Base-by-base conservation (phyloP, 192 early-diverging fungal species). In the Coemansia sp. region DNA sequence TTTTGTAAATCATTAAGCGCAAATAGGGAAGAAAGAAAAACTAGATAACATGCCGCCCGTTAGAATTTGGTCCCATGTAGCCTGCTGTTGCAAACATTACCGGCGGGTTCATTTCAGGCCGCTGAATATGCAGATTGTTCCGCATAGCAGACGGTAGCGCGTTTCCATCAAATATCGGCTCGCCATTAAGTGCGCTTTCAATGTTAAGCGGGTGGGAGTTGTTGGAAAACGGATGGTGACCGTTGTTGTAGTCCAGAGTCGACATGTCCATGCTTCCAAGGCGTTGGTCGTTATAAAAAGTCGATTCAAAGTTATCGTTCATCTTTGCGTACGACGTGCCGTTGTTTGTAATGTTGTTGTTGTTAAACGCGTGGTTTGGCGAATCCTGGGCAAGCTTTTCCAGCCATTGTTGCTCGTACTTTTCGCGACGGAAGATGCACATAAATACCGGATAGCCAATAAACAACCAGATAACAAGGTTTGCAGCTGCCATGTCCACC, bases 401-500 rank as follows among this genome's bases (percentile, higher is more conserved):
- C n/a, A 77, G 74, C 74, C 74, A 77, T 14, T 26, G 35, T 2
- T 61, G 45, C 57, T 77, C 74, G 57, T 71, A 77, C 17, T 67
- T 29, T 45, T 61, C 49, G 23, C 65, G 60, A 12, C 61, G 17
- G 61, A 71, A 77, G 26, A 77, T 54, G 56, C 68, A 67, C 56
- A 62, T 66, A 29, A 67, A 57, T 4, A 77, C 61, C 12, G 74
- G 68, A 27, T 77, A 64, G 2, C 53, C 68, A 19, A 77, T 22
- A 43, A 77, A 71, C 17, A 70, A 52, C 68, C 68, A 71, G 21
- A 77, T 38, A 12, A 77, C 65, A 1, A 70, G 45, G 47, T 70
- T 77, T 22, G 64, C 50, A 1, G 57, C 57, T 2, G 66, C 47
- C 51, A 55, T 53, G 38, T 76, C 74, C 19, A 70, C 38, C 14